Percentiles rank a stretch among this genome's conserved stretches.
Conservation (phyloP, 345 rosid genomes). For the Bruguiera gymnorhiza region DNA sequence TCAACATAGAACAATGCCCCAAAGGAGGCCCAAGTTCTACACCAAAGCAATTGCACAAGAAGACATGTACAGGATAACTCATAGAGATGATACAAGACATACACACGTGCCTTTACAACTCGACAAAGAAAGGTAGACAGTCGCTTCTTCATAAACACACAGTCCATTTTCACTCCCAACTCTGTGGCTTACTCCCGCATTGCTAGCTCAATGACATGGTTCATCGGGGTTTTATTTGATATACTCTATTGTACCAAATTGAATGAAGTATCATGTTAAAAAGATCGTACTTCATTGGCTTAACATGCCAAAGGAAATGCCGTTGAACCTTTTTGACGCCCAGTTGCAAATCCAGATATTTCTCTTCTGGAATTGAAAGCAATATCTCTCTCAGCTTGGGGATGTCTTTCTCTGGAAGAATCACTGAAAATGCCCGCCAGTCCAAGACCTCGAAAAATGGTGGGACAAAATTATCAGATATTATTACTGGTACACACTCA, state of each 20-base stretch:
- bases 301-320: constrained; percentile 88
- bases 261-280: constrained; percentile 94
- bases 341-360: constrained; percentile 61
- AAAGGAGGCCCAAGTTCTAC: not conserved
- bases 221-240: constrained; percentile 66
- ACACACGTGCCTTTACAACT: not conserved
- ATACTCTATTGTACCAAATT: constrained; percentile 81
- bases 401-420: constrained; percentile 81
- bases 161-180: not conserved
- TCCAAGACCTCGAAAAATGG: constrained; percentile 84
- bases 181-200: not conserved
- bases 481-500: constrained; percentile 84
- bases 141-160: not conserved
- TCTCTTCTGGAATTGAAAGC: constrained; percentile 59
- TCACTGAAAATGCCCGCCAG: constrained; percentile 69
- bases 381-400: constrained; percentile 62
- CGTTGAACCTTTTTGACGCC: constrained; percentile 71
- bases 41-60: not conserved
- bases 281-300: constrained; percentile 76
- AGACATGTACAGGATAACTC: not conserved
- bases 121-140: not conserved
- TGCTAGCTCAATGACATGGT: not conserved
- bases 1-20: not conserved
- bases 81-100: not conserved
- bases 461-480: constrained; percentile 86